phyloP scores from a whole-genome alignment of 805 yeast species.

The Hanseniaspora guilliermondii region DNA sequence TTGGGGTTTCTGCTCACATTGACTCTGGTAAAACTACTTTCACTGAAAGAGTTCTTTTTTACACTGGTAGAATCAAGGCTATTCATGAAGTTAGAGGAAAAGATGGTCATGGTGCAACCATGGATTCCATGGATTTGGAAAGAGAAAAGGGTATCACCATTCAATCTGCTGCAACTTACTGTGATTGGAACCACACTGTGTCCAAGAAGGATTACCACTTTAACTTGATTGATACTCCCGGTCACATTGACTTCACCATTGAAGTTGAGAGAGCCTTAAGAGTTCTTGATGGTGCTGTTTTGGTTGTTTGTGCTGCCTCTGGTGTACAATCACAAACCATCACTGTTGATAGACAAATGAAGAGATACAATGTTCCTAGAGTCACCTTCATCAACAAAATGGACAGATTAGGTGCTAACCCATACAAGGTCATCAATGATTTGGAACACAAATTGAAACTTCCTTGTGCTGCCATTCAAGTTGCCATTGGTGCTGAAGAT shows the following conservation, averaged over 20 bases:
- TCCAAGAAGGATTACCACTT: slow-evolving; percentile 67
- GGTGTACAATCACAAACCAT: slow-evolving; percentile 98
- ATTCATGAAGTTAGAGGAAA: slow-evolving; percentile 95
- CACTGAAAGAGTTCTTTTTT: slow-evolving; percentile 90
- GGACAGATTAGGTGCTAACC: slow-evolving; percentile 99
- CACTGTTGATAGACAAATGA: slow-evolving; percentile 97
- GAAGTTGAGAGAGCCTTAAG: slow-evolving; percentile 98
- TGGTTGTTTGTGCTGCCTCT: slow-evolving; percentile 95
- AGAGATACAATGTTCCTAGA: slow-evolving; percentile 93
- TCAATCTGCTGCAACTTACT: slow-evolving; percentile 97
- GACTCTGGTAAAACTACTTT: slow-evolving; percentile 97
- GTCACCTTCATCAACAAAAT: slow-evolving; percentile 92
- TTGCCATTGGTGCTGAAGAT: slow-evolving; percentile 90
- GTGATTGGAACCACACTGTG: slow-evolving; percentile 55
- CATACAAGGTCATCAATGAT: slow-evolving; percentile 89
- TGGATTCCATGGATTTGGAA: slow-evolving; percentile 98
- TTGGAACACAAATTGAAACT: slow-evolving; percentile 74
- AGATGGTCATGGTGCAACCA: slow-evolving; percentile 96
- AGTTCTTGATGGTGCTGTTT: slow-evolving; percentile 94
- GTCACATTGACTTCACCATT: slow-evolving; percentile 96
- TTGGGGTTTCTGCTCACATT: slow-evolving; percentile 95
- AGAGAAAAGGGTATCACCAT: slow-evolving; percentile 98
- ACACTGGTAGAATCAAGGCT: slow-evolving; percentile 93
- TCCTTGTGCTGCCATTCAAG: slow-evolving; percentile 95
- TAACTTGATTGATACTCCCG: slow-evolving; percentile 95